A percentile compares a stretch with the other conserved stretches of the same genome.
These are phyloP conservation scores for Diaporthe eres DNA, from an alignment of 2,329 filamentous ascomycete species.

Conservation along the genomic window DNA sequence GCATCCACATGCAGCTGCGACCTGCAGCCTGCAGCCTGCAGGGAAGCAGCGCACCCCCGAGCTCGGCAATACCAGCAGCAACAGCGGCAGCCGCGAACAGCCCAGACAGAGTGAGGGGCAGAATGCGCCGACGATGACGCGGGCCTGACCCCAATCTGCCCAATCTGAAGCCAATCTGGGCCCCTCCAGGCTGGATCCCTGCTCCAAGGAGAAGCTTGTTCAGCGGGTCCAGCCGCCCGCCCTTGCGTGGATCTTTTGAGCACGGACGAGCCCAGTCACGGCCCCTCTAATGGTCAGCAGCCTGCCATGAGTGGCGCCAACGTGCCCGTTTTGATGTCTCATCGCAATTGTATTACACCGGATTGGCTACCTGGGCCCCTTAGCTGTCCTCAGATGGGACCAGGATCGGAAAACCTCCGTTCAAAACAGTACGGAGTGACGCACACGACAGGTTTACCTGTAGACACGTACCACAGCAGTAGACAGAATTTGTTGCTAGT, in stretches of 20 bases:
- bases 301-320: background rate
- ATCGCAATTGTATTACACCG: conserved; percentile 36
- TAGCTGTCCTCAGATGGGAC: background rate
- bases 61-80: background rate
- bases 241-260: background rate
- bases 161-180: background rate
- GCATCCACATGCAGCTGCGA: background rate
- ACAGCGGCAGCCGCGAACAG: background rate
- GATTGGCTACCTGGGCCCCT: conserved; percentile 29
- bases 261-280: conserved; percentile 31
- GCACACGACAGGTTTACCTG: background rate
- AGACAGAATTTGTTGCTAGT: background rate
- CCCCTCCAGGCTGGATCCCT: conserved; percentile 10
- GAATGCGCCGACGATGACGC: conserved; percentile 17
- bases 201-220: conserved; percentile 26
- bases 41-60: background rate
- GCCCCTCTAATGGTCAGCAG: conserved; percentile 41
- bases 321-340: background rate
- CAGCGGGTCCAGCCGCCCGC: conserved; percentile 33
- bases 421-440: background rate
- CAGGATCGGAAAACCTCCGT: background rate
- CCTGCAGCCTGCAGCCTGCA: background rate
- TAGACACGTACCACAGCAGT: background rate
- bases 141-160: background rate
- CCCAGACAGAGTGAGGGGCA: conserved; percentile 17